Evolutionary conservation across 2,329 filamentous ascomycete genomes (phyloP).

Genomic region (Apiospora saccharicola): DNA sequence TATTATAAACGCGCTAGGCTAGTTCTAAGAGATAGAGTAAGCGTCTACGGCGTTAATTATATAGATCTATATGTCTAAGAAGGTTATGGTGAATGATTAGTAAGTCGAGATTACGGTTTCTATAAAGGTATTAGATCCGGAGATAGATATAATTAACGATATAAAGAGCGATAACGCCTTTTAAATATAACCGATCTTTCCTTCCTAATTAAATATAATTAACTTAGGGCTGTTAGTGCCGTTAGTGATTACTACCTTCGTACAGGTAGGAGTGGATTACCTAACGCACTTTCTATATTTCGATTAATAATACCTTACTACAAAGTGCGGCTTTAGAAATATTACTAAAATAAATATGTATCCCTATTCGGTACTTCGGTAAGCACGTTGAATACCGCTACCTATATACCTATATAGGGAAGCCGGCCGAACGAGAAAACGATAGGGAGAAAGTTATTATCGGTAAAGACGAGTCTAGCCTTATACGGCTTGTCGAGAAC

Average conservation of each 20-base stretch:
- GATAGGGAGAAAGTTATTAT: constrained; percentile 12
- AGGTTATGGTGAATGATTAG: constrained; percentile 4
- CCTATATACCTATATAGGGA: constrained; percentile 3
- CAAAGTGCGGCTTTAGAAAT: background rate
- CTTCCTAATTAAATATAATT: background rate
- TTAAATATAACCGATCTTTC: constrained; percentile 8
- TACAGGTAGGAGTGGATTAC: too few relatives aligned
- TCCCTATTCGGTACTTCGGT: constrained; percentile 13
- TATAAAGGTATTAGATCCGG: background rate
- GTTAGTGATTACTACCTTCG: too few relatives aligned
- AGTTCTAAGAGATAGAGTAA: background rate
- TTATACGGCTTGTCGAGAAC: constrained; percentile 8
- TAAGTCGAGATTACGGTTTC: background rate
- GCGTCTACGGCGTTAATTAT: background rate
- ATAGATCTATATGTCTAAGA: constrained; percentile 3
- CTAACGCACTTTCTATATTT: constrained; percentile 2
- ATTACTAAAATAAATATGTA: constrained; percentile 4
- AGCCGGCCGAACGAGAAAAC: constrained; percentile 16
- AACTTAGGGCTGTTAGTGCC: too few relatives aligned
- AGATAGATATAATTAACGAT: background rate
- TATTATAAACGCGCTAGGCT: too few relatives aligned
- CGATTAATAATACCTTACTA: background rate
- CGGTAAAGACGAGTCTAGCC: constrained; percentile 5
- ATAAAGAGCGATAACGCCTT: constrained; percentile 1
- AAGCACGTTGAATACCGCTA: background rate